These are phyloP conservation scores for Fusarium pseudograminearum DNA, from an alignment of 2,329 filamentous ascomycete species.

Conservation along the genomic window DNA sequence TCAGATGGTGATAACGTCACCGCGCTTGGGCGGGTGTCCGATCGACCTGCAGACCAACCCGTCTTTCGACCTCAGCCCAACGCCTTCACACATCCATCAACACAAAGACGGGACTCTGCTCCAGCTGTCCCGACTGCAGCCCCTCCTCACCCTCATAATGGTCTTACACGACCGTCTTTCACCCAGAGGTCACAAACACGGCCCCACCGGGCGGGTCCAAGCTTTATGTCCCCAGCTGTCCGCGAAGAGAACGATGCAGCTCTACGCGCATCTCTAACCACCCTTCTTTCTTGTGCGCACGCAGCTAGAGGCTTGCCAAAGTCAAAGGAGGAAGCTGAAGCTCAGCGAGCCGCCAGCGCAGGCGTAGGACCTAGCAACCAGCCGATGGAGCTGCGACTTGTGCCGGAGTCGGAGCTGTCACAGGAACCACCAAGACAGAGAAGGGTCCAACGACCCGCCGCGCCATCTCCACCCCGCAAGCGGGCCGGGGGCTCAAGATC, in stretches of 20 bases:
- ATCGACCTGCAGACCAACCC: constrained; percentile 61
- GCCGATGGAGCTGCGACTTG: constrained; percentile 69
- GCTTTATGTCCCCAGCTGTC: constrained; percentile 78
- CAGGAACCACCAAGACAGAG: constrained; percentile 48
- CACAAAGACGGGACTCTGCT: constrained; percentile 63
- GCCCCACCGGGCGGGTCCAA: constrained; percentile 62
- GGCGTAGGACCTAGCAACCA: constrained; percentile 62
- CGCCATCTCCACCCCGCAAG: constrained; percentile 44
- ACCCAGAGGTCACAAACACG: constrained; percentile 62
- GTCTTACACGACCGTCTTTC: constrained; percentile 64
- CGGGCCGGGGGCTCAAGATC: constrained; percentile 45
- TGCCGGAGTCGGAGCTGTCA: constrained; percentile 71
- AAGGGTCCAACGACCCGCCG: constrained; percentile 40
- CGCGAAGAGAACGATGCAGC: constrained; percentile 94
- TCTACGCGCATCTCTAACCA: constrained; percentile 91
- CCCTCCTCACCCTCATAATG: constrained; percentile 62
- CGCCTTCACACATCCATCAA: constrained; percentile 83
- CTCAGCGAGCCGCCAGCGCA: constrained; percentile 50
- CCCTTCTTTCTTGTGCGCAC: constrained; percentile 92
- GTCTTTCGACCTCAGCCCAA: constrained; percentile 90
- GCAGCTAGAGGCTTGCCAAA: constrained; percentile 87
- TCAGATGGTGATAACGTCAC: constrained; percentile 81
- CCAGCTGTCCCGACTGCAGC: constrained; percentile 58
- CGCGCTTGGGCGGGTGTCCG: constrained; percentile 74
- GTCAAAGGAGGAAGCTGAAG: constrained; percentile 61